Conservation (phyloP, 441 rosid species). For the Mallotus japonicus region DNA sequence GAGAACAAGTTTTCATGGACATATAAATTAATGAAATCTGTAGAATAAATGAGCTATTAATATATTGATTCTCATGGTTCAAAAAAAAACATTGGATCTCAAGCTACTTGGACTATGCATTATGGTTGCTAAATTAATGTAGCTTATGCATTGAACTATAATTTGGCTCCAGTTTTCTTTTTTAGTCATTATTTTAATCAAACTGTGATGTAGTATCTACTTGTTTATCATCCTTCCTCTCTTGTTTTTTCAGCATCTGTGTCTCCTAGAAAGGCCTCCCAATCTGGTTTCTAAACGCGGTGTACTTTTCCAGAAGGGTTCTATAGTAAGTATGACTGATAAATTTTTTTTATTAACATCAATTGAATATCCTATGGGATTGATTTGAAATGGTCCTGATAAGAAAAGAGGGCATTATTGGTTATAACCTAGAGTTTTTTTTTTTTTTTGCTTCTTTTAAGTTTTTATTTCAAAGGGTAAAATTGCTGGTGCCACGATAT, state of each 20-base stretch:
- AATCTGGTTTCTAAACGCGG: constrained; percentile 73
- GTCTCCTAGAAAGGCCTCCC: constrained; percentile 86
- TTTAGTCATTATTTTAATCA: constrained; percentile 6
- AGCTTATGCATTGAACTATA: not conserved
- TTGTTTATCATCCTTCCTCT: constrained; percentile 12
- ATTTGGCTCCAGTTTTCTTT: constrained; percentile 2
- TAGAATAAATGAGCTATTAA: not conserved
- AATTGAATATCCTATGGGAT: not conserved
- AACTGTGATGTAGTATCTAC: constrained; percentile 12
- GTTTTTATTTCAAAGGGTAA: not conserved
- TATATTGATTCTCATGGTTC: too few species aligned
- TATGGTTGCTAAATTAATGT: not conserved
- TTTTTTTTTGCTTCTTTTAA: not conserved
- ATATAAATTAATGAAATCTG: not conserved
- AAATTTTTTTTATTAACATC: not conserved
- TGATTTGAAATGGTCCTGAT: not conserved
- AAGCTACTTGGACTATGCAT: not conserved
- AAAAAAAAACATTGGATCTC: not conserved
- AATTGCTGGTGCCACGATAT: not conserved
- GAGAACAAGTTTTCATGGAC: not conserved
- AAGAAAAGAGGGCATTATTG: not conserved
- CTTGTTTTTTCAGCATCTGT: constrained; percentile 59
- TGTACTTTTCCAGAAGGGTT: constrained; percentile 63
- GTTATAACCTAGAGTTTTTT: not conserved
- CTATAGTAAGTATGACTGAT: constrained; percentile 56